Conservation (phyloP, 257 asterid species). For the Nicotiana knightiana region DNA sequence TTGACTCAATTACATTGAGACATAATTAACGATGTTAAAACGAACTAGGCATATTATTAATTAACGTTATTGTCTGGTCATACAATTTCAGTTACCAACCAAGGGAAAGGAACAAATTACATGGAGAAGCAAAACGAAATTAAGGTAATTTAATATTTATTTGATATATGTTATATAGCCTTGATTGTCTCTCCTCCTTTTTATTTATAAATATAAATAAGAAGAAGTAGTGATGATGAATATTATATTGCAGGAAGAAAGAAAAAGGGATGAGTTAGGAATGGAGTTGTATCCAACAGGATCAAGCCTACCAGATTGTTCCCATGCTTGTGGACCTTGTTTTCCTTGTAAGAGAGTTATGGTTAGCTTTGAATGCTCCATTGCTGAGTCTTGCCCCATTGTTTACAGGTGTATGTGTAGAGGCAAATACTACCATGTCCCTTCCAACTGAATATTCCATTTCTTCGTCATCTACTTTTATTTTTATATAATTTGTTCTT, state of each 20-base stretch:
- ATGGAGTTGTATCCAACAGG: conserved; percentile 87
- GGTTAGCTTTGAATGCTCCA: conserved; percentile 66
- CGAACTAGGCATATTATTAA: background rate
- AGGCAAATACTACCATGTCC: conserved; percentile 88
- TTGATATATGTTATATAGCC: no score
- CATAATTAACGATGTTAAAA: no score
- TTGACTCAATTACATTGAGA: background rate
- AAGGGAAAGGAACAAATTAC: conserved; percentile 30
- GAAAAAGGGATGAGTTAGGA: conserved; percentile 28
- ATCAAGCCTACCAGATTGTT: conserved; percentile 84
- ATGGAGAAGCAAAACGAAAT: conserved; percentile 22
- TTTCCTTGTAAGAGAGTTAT: conserved; percentile 81
- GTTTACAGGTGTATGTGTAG: conserved; percentile 91
- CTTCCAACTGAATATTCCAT: conserved; percentile 35
- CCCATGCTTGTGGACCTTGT: conserved; percentile 89
- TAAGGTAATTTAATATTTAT: conserved; percentile 23
- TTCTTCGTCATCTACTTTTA: background rate
- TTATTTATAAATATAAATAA: background rate
- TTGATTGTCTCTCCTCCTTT: background rate
- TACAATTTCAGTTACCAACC: conserved; percentile 31
- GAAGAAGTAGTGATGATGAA: background rate
- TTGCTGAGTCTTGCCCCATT: conserved; percentile 83
- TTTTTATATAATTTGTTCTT: background rate
- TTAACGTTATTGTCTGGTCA: background rate
- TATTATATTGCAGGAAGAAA: conserved; percentile 32